Percentiles rank a stretch among this genome's conserved stretches.
Conservation (phyloP, 2,329 filamentous ascomycete species). For the Trichoderma sp. region DNA sequence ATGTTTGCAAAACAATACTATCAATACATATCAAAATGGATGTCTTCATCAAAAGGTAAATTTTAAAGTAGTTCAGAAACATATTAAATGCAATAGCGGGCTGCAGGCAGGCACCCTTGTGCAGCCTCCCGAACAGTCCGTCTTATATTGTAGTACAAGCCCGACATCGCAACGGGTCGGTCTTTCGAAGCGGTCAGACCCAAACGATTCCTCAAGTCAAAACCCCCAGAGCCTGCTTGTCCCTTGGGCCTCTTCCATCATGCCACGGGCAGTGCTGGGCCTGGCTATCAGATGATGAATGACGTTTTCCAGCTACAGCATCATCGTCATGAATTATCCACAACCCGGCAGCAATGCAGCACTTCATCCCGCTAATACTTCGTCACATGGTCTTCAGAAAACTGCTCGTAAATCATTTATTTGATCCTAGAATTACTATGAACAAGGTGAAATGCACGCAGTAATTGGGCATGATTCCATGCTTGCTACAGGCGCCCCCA, state of each 20-base stretch:
- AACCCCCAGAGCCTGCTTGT: no score
- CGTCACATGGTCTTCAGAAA: background rate
- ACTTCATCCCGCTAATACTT: background rate
- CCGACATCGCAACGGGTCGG: background rate
- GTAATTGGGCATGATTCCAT: background rate
- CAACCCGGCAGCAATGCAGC: background rate
- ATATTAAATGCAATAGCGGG: background rate
- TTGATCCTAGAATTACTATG: background rate
- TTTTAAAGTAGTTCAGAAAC: background rate
- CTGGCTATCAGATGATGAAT: background rate
- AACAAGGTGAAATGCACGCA: background rate
- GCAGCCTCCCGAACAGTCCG: no score
- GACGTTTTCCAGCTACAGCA: background rate
- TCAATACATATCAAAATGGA: no score
- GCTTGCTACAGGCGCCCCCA: background rate
- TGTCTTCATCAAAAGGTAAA: background rate
- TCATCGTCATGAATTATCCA: background rate
- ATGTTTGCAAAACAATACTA: background rate
- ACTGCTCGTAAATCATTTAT: background rate
- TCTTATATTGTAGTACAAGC: background rate
- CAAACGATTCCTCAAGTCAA: background rate
- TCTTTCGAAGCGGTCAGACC: slow-evolving; percentile 2
- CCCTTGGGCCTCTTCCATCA: background rate
- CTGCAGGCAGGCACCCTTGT: background rate
- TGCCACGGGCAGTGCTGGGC: background rate